phyloP scores from a whole-genome alignment of 805 yeast species.

The Komagataella kurtzmanii region DNA sequence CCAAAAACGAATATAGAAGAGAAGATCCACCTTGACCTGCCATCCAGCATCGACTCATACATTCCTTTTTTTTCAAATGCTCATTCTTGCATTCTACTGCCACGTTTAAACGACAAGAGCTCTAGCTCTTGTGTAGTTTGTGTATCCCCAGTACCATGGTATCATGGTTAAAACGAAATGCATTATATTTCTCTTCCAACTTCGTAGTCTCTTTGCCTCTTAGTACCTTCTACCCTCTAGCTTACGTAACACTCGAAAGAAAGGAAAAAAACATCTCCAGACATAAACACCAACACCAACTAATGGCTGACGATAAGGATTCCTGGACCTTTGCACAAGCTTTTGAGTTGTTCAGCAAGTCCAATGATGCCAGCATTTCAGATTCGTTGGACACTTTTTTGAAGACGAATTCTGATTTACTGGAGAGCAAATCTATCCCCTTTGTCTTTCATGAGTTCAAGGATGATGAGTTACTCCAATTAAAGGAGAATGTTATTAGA shows the following conservation, averaged over 20 bases:
- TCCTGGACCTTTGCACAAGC: background rate
- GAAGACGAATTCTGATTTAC: background rate
- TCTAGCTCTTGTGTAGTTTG: background rate
- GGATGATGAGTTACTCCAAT: background rate
- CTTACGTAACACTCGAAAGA: background rate
- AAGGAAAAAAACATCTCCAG: background rate
- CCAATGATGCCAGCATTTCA: background rate
- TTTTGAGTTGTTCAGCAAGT: background rate
- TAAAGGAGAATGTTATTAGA: background rate
- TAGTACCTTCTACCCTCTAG: background rate
- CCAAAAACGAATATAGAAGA: background rate
- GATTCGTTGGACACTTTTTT: background rate
- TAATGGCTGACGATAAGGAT: background rate
- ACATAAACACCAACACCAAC: background rate
- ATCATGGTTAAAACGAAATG: background rate
- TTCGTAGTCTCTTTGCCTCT: background rate
- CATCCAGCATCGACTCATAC: background rate
- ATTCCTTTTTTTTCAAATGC: background rate
- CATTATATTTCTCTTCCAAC: background rate
- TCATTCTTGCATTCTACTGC: background rate
- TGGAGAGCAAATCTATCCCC: conserved; percentile 1
- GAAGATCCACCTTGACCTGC: background rate
- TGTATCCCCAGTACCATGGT: background rate
- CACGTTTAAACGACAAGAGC: background rate
- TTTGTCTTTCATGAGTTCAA: background rate